phyloP scores from a whole-genome alignment of 75 land plant genomes.

The Adiantum capillusveneris region DNA sequence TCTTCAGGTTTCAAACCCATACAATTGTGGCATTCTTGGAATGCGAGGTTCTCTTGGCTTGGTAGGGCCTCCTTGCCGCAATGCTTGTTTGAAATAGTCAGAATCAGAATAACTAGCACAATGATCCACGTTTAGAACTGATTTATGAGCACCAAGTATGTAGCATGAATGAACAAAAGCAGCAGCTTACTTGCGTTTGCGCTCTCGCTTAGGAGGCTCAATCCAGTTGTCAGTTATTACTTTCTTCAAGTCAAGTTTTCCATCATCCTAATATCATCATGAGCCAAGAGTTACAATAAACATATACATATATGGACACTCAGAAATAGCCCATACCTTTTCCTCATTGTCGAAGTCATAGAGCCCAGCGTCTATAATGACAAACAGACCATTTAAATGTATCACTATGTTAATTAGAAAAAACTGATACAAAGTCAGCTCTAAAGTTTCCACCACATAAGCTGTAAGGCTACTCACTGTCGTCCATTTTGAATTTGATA shows the following conservation, averaged over 20 bases:
- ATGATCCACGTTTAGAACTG: no score
- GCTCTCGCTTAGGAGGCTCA: slow-evolving; percentile 92
- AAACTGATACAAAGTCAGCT: background rate
- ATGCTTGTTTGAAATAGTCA: slow-evolving; percentile 97
- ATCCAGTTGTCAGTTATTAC: slow-evolving; percentile 92
- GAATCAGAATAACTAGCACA: slow-evolving; percentile 80
- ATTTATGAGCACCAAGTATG: no score
- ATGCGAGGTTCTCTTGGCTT: slow-evolving; percentile 95
- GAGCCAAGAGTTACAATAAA: no score
- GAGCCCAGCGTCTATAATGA: slow-evolving; percentile 64
- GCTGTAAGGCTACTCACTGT: no score
- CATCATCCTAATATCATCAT: slow-evolving; percentile 46
- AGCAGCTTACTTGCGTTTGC: slow-evolving; percentile 80
- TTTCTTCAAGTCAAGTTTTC: slow-evolving; percentile 88
- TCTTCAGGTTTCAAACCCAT: slow-evolving; percentile 11
- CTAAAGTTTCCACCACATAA: no score
- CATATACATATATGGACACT: background rate
- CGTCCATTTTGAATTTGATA: slow-evolving; percentile 98
- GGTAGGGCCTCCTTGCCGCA: slow-evolving; percentile 85
- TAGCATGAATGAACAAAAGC: no score
- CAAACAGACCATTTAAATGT: background rate
- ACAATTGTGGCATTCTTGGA: slow-evolving; percentile 99
- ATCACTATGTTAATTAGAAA: background rate
- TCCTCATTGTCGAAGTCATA: slow-evolving; percentile 91
- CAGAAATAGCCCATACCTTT: slow-evolving; percentile 39